Evolutionary conservation across 106 monocot species (phyloP), one percentile per base, ranked within the genome.

Genomic region (Platanthera guangdongensis): DNA sequence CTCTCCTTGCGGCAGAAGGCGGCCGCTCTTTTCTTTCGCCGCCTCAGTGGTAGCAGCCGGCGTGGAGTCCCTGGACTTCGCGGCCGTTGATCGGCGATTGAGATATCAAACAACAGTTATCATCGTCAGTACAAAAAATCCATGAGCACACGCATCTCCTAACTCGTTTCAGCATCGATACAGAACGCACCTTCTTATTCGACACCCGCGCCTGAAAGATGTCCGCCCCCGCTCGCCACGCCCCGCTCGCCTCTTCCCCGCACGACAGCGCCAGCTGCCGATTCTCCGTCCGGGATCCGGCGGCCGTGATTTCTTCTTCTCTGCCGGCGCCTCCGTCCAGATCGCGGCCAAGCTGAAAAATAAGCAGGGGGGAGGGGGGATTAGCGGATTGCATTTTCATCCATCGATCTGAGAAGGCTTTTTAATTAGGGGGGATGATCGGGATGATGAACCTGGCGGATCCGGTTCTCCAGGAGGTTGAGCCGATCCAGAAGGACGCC

Each of bases 401-500:
- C 39, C 39, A 39, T 39, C 1, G 39, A 39, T 39, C 53, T 53
- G 6, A 10, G 14, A 53, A 53, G 14, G 6, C 25, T 25, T 25
- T 25, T 14, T 10, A 14, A 8, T 53, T 53, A 25, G 1, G 53
- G 1, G 8, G 0, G 4, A 53, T 53, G 53, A 14, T 53, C 53
- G 14, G 39, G 8, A 53, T 39, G 8, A 39, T 19, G 47, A 57
- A 89, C 89, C 85, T 87, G 86, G 7, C 74, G 79, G 69, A 93
- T 90, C 10, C 88, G 80, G 55, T 74, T 74, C 79, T 93, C 90
- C 18, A 93, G 90, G 50, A 86, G 48, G 30, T 80, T 76, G 71
- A 93, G 83, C 47, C 90, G 90, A 18, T 84, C 84, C 77, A 86
- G 79, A n/a, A 93, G 84, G 9, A 54, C 78, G 7, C 78, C 90